These are phyloP conservation scores for Malus hybrid DNA, from an alignment of 331 rosid species.

Conservation along the genomic window DNA sequence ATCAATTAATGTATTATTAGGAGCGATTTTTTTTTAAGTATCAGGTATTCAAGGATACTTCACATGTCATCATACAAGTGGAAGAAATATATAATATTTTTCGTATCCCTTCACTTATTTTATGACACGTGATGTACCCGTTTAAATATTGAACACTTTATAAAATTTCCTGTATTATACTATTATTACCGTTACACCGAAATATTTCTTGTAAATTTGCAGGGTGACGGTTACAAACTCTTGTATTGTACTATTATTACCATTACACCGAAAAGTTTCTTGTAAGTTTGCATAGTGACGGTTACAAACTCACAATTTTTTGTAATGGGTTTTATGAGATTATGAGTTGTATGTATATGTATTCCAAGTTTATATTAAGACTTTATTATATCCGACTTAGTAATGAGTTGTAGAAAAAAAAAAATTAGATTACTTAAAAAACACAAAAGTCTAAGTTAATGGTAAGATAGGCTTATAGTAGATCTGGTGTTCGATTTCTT, in stretches of 20 bases:
- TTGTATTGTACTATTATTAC: no score
- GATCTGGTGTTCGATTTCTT: not conserved
- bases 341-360: not conserved
- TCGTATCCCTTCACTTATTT: not conserved
- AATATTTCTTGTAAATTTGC: not conserved
- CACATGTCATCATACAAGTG: not conserved
- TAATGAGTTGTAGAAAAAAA: no score
- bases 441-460: not conserved
- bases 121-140: not conserved
- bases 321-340: not conserved
- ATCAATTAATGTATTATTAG: not conserved
- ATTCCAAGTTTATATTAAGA: not conserved
- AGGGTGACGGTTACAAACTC: not conserved
- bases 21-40: not conserved
- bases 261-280: no score
- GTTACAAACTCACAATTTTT: no score
- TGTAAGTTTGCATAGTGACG: no score
- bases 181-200: not conserved
- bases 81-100: no score
- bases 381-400: not conserved
- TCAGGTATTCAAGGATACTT: not conserved
- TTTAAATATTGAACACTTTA: rapidly evolving
- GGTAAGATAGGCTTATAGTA: not conserved
- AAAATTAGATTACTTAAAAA: not conserved
- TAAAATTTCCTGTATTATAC: not conserved